Percentiles rank a stretch among this genome's conserved stretches.
Evolutionary conservation across 768 basidiomycete genomes (phyloP).

Genomic region (Crucibulum laeve): DNA sequence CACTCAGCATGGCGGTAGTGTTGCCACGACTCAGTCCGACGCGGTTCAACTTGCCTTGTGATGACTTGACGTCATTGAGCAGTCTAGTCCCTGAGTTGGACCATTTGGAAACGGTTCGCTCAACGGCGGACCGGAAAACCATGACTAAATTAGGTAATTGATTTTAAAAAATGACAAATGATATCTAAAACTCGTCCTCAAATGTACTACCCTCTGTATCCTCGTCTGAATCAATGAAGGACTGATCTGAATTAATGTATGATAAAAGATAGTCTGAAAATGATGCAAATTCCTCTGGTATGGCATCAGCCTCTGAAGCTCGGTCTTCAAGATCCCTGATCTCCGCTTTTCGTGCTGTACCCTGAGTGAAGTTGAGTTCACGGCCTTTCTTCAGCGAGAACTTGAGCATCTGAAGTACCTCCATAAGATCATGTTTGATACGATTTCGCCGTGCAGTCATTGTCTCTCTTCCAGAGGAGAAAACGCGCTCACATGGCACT

Average conservation of each 20-base stretch:
- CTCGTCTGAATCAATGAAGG: background rate
- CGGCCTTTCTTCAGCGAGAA: background rate
- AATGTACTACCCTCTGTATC: background rate
- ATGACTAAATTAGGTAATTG: no score
- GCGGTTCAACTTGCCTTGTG: background rate
- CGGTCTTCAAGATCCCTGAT: background rate
- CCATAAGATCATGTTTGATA: conserved; percentile 1
- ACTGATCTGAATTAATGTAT: no score
- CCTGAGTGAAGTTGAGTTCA: background rate
- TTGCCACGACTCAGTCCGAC: background rate
- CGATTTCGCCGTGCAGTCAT: conserved; percentile 1
- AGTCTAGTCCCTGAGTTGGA: background rate
- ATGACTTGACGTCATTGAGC: background rate
- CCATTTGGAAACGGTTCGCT: background rate
- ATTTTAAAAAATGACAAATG: no score
- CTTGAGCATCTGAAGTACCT: conserved; percentile 1
- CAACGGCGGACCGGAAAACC: background rate
- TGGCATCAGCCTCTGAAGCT: background rate
- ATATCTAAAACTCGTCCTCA: no score
- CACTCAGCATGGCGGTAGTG: no score
- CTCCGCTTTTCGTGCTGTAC: background rate
- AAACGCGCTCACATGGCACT: conserved; percentile 4
- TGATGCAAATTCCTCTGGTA: background rate
- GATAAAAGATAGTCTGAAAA: background rate
- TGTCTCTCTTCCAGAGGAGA: conserved; percentile 2